Evolutionary conservation across 768 basidiomycete genomes (phyloP), one percentile per base, ranked within the genome.

Genomic region (Trametes punicea): DNA sequence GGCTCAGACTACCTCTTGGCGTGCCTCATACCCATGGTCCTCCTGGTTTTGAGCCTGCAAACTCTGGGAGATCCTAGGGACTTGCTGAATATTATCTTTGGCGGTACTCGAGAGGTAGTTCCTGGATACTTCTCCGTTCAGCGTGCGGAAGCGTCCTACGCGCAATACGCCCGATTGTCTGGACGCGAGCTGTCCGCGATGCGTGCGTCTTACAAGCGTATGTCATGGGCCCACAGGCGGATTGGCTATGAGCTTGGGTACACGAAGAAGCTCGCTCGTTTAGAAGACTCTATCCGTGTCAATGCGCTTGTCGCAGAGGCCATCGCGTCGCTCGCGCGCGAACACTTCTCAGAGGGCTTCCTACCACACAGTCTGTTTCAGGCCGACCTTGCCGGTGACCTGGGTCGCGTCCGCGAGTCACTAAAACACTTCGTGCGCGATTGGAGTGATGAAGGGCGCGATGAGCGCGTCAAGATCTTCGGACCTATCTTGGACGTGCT

Each of bases 341-440:
- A 52, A 5, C 41, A 72, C 71, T 73, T 70, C 42, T 46, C 57
- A 5, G 50, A 63, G 42, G 38, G 62, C 10, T 25, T 42, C 34
- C 29, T 21, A 16, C 45, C 44, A 7, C 21, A 38, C 26, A 29
- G 44, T 8, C 18, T 55, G 29, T 49, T 55, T n/a, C 26, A 44
- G 11, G 48, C 53, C 2, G 36, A 38, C 3, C 9, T 57, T 10
- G 18, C 61, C 4, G 73, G 71, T 7, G 79, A 82, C 58, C 64
- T 84, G 10, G 75, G 73, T 21, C 74, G 81, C 13, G 80, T 81
- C 4, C 70, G 80, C 10, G 84, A 87, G 66, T 67, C 82, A 2
- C 64, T 89, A 57, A 85, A 85, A 68, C 87, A 88, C 65, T 84
- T 85, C 56, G 75, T 87, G 21, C 75, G 86, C 5, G 86, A 89